Evolutionary conservation across 2,329 filamentous ascomycete genomes (phyloP), one percentile per base, ranked within the genome.

Genomic region (Eutypa lata): DNA sequence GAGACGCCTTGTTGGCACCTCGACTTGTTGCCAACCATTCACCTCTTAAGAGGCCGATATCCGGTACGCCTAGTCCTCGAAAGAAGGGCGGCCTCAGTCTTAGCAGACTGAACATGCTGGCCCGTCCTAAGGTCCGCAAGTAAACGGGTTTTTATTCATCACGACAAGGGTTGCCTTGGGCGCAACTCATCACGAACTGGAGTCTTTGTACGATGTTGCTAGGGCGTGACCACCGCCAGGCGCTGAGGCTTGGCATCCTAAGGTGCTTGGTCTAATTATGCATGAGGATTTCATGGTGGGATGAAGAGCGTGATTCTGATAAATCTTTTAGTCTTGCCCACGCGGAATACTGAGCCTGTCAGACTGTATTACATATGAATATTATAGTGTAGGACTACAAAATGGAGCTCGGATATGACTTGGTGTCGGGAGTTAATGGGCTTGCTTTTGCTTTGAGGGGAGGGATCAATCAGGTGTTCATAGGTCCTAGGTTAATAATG

Each of bases 41-140:
- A 2, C 69, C 75, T n/a, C 62, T 65, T 18, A 69, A 69, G 62
- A 70, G 65, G 61, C 49, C 38, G 45, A 37, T 47, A 8, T 57
- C 56, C 21, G 55, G 58, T 11, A 71, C 71, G 22, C 67, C 72
- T 3, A 82, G 74, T 50, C 75, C 82, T 3, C 69, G 68, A 48
- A 83, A 82, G 73, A 84, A 82, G 72, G 75, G 63, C 6, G 73
- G 77, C 22, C 66, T 87, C 52, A 86, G 76, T 57, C 65, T 85
- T 54, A 84, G 80, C 64, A 76, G 84, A 54, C 72, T 87, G 51
- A 81, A 84, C 62, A 81, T 83, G 78, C 76, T 87, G 22, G 78
- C 84, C 46, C 75, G 76, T 44, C 83, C 83, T 1, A 87, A 86
- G 73, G 68, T 76, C 57, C 76, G 83, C 53, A 78, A 70, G 54